Conservation (phyloP, 768 basidiomycete species). For the Russula brevipes region DNA sequence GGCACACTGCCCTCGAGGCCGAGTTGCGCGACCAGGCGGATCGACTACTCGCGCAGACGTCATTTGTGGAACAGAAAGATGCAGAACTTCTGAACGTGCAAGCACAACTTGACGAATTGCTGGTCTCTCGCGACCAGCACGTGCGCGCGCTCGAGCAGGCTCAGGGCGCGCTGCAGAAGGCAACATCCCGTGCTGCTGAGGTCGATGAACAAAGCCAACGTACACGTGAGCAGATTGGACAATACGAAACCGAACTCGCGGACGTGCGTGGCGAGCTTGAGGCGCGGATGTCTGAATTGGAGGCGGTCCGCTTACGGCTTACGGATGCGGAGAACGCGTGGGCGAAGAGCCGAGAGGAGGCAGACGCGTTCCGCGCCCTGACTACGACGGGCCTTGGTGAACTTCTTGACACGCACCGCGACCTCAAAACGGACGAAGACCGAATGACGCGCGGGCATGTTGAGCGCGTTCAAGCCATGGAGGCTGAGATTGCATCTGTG, state of each 20-base stretch:
- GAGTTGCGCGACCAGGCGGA: constrained; percentile 74
- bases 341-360: constrained; percentile 89
- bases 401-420: constrained; percentile 81
- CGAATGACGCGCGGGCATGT: constrained; percentile 66
- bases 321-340: constrained; percentile 85
- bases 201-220: constrained; percentile 68
- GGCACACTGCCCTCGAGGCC: constrained; percentile 52
- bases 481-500: constrained; percentile 69
- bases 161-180: constrained; percentile 66
- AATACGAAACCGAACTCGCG: constrained; percentile 70
- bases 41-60: constrained; percentile 65
- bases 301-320: constrained; percentile 58
- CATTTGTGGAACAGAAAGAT: constrained; percentile 69
- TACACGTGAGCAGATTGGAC: constrained; percentile 60
- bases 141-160: constrained; percentile 84
- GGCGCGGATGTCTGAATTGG: constrained; percentile 64
- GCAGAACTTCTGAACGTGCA: constrained; percentile 66
- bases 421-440: constrained; percentile 80
- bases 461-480: constrained; percentile 78
- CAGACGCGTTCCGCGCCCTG: constrained; percentile 80
- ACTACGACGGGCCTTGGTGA: constrained; percentile 85
- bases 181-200: constrained; percentile 73
- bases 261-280: constrained; percentile 82
- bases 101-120: constrained; percentile 67
- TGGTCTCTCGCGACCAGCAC: constrained; percentile 72